Base-by-base conservation (phyloP, 2,329 filamentous ascomycete species). In the Exserohilum rostratum region DNA sequence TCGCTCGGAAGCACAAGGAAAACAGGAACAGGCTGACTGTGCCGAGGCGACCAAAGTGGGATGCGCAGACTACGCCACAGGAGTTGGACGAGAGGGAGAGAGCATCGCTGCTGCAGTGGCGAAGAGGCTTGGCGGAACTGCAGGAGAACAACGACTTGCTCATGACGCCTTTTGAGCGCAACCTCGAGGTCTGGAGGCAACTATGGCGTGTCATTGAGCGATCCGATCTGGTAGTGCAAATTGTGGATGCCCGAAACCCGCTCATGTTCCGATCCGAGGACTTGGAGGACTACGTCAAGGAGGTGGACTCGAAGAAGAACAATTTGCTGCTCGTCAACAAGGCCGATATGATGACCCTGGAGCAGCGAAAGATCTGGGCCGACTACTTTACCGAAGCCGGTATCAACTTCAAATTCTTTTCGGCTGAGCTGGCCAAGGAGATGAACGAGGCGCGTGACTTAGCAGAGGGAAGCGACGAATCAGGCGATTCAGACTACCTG, bases 181-280 rank as follows among this genome's bases (percentile, higher is more conserved):
- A 99, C 73, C 72, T 99, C 58, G 96, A 99, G 71, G 95, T 99
- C 25, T 99, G 95, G 95, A 87, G 95, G 72, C 95, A 99, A 77
- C 73, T 99, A 66, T 99, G 95, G 95, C 87, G 95, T 78, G 95
- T 99, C 54, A 97, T 99, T 68, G 95, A 99, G 81, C 84, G 95
- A 57, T 97, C 92, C 13, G 95, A 99, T 75, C 80, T 99, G 35
- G 86, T 99, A 3, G 95, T 99, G 31, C 95, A 99, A 80, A 99
- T 99, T 79, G 95, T 99, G 49, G 95, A 99, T 79, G 95, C 96
- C 7, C 84, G 95, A 69, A 97, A 97, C 75, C 95, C 95, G 2
- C 81, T 99, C 15, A 84, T 98, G 65, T 99, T 98, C 79, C 86
- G 96, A 53, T 96, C 90, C 5, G 93, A 96, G 65, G 95, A 99